phyloP scores from a whole-genome alignment of 176 grass and related monocot species.

The Oryza nivara region DNA sequence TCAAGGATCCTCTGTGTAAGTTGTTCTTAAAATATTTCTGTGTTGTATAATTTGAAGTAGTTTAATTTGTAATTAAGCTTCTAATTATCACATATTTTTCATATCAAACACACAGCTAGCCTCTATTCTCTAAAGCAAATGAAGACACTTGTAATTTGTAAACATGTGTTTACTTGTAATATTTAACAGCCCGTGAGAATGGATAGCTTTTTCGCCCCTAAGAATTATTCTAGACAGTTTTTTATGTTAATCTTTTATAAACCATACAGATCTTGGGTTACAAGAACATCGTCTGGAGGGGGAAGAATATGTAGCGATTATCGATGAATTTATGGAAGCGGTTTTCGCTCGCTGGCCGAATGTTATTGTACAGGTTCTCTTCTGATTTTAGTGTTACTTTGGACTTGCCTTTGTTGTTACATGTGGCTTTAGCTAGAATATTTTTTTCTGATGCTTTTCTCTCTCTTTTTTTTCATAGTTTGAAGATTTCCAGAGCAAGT shows the following conservation, averaged over 20 bases:
- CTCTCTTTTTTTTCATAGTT: conserved; percentile 52
- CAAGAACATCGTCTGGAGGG: conserved; percentile 94
- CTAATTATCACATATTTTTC: neutral
- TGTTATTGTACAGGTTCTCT: conserved; percentile 94
- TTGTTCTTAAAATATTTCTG: conserved; percentile 40
- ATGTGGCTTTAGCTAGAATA: conserved; percentile 14
- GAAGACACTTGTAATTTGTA: neutral
- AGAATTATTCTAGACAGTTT: conserved; percentile 28
- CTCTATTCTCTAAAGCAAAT: neutral
- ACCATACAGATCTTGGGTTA: conserved; percentile 69
- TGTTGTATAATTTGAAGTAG: neutral
- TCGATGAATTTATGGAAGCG: conserved; percentile 99
- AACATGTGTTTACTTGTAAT: neutral
- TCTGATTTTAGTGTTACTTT: conserved; percentile 10
- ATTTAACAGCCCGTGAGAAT: conserved; percentile 8
- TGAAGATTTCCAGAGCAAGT: conserved; percentile 99
- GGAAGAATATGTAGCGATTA: conserved; percentile 90
- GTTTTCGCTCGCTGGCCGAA: conserved; percentile 95
- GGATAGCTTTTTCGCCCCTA: neutral
- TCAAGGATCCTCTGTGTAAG: conserved; percentile 96
- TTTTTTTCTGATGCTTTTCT: conserved; percentile 15
- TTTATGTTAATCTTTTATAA: conserved; percentile 40
- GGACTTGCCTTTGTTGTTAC: neutral
- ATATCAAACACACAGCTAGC: neutral
- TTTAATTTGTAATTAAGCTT: neutral